phyloP scores from a whole-genome alignment of 1,284 basidiomycete genomes.

The Rhodotorula sp. region DNA sequence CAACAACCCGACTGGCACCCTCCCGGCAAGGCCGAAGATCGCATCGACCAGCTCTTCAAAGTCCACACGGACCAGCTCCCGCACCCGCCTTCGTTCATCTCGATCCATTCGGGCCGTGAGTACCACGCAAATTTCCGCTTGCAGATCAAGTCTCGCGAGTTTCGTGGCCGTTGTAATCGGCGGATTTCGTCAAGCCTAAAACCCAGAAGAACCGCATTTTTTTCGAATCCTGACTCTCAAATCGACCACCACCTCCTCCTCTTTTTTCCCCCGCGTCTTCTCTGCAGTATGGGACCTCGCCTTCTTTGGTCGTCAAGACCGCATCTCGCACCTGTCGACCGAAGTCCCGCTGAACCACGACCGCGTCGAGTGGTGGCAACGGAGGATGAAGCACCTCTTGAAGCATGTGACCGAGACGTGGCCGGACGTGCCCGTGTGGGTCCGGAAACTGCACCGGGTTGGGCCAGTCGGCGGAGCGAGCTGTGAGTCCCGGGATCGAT shows the following conservation, averaged over 20 bases:
- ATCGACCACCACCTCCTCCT: too few species aligned
- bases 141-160: not conserved
- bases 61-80: constrained; percentile 41
- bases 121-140: not conserved
- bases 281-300: constrained; percentile 45
- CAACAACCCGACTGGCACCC: constrained; percentile 45
- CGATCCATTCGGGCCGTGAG: constrained; percentile 43
- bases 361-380: constrained; percentile 44
- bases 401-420: constrained; percentile 38
- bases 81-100: constrained; percentile 42
- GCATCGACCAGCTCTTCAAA: constrained; percentile 44
- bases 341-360: constrained; percentile 41
- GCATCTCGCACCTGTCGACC: constrained; percentile 32
- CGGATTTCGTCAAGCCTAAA: not conserved
- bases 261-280: not conserved
- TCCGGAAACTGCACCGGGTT: constrained; percentile 43
- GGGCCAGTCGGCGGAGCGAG: constrained; percentile 40
- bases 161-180: not conserved
- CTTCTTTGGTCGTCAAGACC: constrained; percentile 46
- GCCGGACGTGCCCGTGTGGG: constrained; percentile 42
- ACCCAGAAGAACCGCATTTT: not conserved
- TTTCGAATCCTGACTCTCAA: not conserved
- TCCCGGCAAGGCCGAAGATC: constrained; percentile 44
- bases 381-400: constrained; percentile 34
- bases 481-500: constrained; percentile 13